A percentile compares a stretch with the other conserved stretches of the same genome.
phyloP scores from a whole-genome alignment of 768 basidiomycete genomes.

The Suillus paluster region DNA sequence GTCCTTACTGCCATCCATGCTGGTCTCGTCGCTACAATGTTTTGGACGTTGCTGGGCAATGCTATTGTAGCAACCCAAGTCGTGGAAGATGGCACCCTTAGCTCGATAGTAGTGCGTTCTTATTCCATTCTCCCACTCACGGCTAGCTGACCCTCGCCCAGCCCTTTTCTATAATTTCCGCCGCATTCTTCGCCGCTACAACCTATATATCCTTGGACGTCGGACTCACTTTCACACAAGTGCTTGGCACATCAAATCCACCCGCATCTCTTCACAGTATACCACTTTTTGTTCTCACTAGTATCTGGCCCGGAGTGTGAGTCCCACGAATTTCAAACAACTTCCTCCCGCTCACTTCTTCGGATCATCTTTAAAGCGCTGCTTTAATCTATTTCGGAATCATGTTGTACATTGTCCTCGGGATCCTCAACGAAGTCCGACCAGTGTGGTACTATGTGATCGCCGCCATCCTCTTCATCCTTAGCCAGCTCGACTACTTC shows the following conservation, averaged over 20 bases:
- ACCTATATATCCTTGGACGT: conserved; percentile 88
- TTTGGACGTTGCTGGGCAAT: conserved; percentile 80
- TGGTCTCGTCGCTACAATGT: conserved; percentile 73
- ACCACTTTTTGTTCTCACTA: conserved; percentile 80
- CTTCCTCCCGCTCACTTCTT: conserved; percentile 4
- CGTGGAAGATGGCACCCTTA: conserved; percentile 88
- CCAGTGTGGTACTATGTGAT: conserved; percentile 82
- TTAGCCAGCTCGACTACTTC: conserved; percentile 84
- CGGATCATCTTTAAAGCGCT: conserved; percentile 45
- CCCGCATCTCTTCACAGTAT: conserved; percentile 62
- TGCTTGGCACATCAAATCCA: conserved; percentile 64
- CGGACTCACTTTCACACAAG: conserved; percentile 64
- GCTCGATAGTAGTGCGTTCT: conserved; percentile 62
- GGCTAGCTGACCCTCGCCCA: conserved; percentile 28
- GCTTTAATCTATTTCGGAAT: conserved; percentile 70
- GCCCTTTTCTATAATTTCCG: conserved; percentile 64
- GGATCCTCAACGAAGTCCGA: conserved; percentile 74
- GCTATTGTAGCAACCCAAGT: conserved; percentile 84
- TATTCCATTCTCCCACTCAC: not conserved
- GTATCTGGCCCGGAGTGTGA: conserved; percentile 79
- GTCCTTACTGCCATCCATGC: conserved; percentile 80
- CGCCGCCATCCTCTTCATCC: conserved; percentile 75
- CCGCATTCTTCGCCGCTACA: conserved; percentile 70
- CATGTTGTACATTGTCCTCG: conserved; percentile 82
- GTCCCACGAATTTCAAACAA: conserved; percentile 31